Conservation (phyloP, 176 grass and related monocot species). For the Eragrostis nindensis region DNA sequence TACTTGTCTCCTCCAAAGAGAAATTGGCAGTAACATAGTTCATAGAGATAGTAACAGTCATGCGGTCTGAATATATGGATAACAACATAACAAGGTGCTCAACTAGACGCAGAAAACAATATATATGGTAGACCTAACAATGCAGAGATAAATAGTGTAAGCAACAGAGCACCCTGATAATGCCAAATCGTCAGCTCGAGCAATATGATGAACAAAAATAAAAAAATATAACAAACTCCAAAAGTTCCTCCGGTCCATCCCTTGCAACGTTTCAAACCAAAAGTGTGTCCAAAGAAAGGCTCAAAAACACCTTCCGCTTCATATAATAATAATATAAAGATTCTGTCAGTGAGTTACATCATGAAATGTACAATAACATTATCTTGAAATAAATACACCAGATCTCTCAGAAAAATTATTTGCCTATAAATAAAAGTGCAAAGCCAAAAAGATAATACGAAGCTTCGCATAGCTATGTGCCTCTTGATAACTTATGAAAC, state of each 20-base stretch:
- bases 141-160: too few species aligned
- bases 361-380: slow-evolving; percentile 38
- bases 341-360: slow-evolving; percentile 15
- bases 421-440: slow-evolving; percentile 30
- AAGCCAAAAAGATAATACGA: neutral
- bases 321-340: slow-evolving; percentile 33
- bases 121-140: too few species aligned
- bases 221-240: neutral
- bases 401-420: neutral
- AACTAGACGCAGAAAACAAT: too few species aligned
- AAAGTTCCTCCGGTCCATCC: neutral
- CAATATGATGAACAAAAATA: neutral
- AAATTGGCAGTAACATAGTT: too few species aligned
- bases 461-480: neutral
- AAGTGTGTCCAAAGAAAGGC: neutral
- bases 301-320: slow-evolving; percentile 25
- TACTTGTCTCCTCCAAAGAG: too few species aligned
- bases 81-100: too few species aligned
- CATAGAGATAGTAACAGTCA: too few species aligned
- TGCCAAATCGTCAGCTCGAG: neutral
- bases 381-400: slow-evolving; percentile 36
- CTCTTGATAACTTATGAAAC: slow-evolving; percentile 39
- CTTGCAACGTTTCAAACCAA: neutral
- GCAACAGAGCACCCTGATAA: too few species aligned
- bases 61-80: too few species aligned